Evolutionary conservation across 225 moss, liverwort and hornwort species (phyloP), one percentile per base, ranked within the genome.

Genomic region (Antitrichia curtipendula): DNA sequence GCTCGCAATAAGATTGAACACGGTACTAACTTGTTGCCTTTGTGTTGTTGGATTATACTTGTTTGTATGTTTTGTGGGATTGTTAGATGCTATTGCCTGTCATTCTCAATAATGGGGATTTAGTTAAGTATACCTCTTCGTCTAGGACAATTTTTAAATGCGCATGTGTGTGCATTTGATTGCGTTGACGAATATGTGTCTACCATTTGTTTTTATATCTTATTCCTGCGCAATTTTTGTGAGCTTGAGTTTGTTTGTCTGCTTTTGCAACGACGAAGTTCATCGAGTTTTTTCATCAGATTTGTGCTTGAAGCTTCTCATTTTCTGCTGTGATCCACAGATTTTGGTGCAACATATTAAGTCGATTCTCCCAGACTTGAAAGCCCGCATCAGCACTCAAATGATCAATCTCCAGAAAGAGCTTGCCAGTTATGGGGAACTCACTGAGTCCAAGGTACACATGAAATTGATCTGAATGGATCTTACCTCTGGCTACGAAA

Each of bases 331-430:
- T 79, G 62, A 56, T 84, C 54, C 59, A 45, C 92, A 98, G 98
- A 98, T 98, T 88, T 91, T 98, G 93, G 96, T 98, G 85, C 97
- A 97, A 88, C 97, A 98, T 22, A 98, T 98, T 36, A 92, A 96
- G 87, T 92, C 98, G 47, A 98, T 98, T 74, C 93, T 98, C 80
- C 98, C 98, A 81, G 98, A 98, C 85, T 89, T 98, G 92, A 98
- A 98, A 89, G 95, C 97, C 32, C 93, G 98, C 87, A 98, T 98
- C 71, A 94, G 98, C 87, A 94, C 97, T 69, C 98, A 98, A 89
- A 97, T 98, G 97, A 91, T 98, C 69, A 93, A 94, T 50, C 89
- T 98, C 85, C 98, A 98, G 88, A 98, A 98, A 91, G 98, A 98
- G 91, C 98, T 98, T 84, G 96, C 95, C 68, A 95, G 98, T 85